Base-by-base conservation (phyloP, 2,329 filamentous ascomycete genomes). In the Sphaerulina vaccinii region DNA sequence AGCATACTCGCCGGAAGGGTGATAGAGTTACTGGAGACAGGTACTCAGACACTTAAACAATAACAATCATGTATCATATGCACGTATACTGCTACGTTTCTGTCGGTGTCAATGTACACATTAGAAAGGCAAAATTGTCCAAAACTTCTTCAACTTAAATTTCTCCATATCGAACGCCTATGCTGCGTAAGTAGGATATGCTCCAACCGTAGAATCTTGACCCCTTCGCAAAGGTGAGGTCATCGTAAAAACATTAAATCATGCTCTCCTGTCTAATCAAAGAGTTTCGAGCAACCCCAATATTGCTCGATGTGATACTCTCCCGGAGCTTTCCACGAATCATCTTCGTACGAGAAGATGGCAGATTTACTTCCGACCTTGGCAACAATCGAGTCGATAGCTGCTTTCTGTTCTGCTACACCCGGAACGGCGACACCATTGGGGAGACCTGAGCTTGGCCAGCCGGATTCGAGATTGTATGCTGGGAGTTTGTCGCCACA, bases 401-500 rank as follows among this genome's bases (percentile, higher is more conserved):
- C 92, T 37, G 67, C 71, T 44, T 74, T 74, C 80, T 97, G 92
- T 75, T 92, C 76, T 1, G 67, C 36, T 4, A 62, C 43, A 62
- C 87, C 84, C 51, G 91, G 83, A 63, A 88, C 76, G 52, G 90
- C 90, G 16, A 68, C 68, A 55, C 88, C 89, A 74, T 93, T 92
- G 74, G 81, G 71, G 23, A 71, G 64, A 68, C 91, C 91, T 6
- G 69, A 61, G 48, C 76, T 84, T 59, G 92, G 92, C 90, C 91
- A 97, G 65, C 92, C 92, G 51, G 87, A 88, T 84, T 97, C 92
- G 62, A 95, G 79, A 75, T 92, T 89, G 77, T 89, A 83, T 61
- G 85, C 85, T 32, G 81, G 74, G 77, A 87, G 87, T 68, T 55
- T 49, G 33, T 80, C 80, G 35, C 77, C 70, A 82, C 92, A 97